These are phyloP conservation scores for Phialemonium atrogriseum DNA, from an alignment of 2,329 filamentous ascomycete genomes.

Conservation along the genomic window DNA sequence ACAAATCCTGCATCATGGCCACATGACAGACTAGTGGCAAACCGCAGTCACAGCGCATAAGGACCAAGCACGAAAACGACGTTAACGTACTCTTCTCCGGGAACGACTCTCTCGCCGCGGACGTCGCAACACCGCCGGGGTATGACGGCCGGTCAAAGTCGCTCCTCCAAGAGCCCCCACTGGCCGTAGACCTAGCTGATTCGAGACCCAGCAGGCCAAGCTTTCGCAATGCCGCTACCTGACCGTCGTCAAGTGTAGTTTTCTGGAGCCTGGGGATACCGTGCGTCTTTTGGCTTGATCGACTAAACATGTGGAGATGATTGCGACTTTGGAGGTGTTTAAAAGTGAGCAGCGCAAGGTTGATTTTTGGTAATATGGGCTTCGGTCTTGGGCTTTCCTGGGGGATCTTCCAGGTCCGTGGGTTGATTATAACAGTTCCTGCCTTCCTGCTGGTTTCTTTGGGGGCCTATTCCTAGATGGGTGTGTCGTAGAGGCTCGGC, in stretches of 20 bases:
- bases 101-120: slow-evolving; percentile 16
- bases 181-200: slow-evolving; percentile 13
- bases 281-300: slow-evolving; percentile 30
- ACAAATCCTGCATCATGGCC: too few species aligned
- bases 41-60: not conserved
- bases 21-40: too few species aligned
- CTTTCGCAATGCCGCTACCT: slow-evolving; percentile 27
- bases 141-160: slow-evolving; percentile 16
- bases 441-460: slow-evolving; percentile 1
- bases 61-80: not conserved
- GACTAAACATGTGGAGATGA: slow-evolving; percentile 34
- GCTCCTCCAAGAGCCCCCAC: slow-evolving; percentile 18
- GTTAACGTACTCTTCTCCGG: slow-evolving; percentile 26
- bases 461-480: slow-evolving; percentile 5
- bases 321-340: slow-evolving; percentile 4
- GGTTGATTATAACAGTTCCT: not conserved
- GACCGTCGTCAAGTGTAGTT: slow-evolving; percentile 22
- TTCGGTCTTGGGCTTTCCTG: slow-evolving; percentile 7
- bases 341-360: slow-evolving; percentile 4
- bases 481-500: too few species aligned
- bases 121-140: slow-evolving; percentile 15
- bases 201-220: slow-evolving; percentile 23
- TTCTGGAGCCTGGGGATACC: slow-evolving; percentile 28
- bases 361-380: slow-evolving; percentile 5
- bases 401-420: slow-evolving; percentile 10